These are phyloP conservation scores for Peronospora belbahrii DNA, from an alignment of 352 stramenopile genomes.

Conservation along the genomic window DNA sequence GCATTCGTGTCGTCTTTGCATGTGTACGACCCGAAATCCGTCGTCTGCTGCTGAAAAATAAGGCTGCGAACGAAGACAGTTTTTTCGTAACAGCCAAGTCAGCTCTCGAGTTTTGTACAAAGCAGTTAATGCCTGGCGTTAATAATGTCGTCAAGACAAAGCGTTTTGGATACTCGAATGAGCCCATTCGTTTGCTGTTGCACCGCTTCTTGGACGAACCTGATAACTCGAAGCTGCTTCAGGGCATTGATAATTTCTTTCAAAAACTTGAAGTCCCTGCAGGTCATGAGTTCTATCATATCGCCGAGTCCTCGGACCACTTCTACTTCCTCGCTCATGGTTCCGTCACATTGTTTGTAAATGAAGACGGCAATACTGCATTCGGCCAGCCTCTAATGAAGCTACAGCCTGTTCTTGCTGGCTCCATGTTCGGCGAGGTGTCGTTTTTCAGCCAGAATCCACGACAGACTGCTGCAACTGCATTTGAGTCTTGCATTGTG, in stretches of 20 bases:
- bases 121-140: conserved; percentile 51
- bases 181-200: conserved; percentile 55
- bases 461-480: too few species aligned
- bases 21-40: conserved; percentile 62
- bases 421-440: too few species aligned
- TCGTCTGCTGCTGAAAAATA: conserved; percentile 54
- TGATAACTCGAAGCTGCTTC: conserved; percentile 58
- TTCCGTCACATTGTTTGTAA: conserved; percentile 64
- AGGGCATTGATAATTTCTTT: conserved; percentile 60
- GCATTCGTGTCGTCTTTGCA: conserved; percentile 64
- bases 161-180: conserved; percentile 29
- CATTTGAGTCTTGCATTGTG: too few species aligned
- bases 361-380: too few species aligned
- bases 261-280: conserved; percentile 47
- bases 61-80: conserved; percentile 50
- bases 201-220: conserved; percentile 74
- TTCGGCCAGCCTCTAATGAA: too few species aligned
- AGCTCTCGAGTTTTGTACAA: conserved; percentile 76
- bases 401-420: too few species aligned
- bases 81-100: conserved; percentile 68
- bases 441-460: too few species aligned
- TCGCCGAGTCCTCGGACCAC: conserved; percentile 37
- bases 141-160: conserved; percentile 27
- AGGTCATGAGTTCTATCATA: conserved; percentile 57
- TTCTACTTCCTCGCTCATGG: conserved; percentile 66